Percentiles rank a stretch among this genome's conserved stretches.
phyloP scores from a whole-genome alignment of 2,329 filamentous ascomycete species.

The Fusarium aywerte region DNA sequence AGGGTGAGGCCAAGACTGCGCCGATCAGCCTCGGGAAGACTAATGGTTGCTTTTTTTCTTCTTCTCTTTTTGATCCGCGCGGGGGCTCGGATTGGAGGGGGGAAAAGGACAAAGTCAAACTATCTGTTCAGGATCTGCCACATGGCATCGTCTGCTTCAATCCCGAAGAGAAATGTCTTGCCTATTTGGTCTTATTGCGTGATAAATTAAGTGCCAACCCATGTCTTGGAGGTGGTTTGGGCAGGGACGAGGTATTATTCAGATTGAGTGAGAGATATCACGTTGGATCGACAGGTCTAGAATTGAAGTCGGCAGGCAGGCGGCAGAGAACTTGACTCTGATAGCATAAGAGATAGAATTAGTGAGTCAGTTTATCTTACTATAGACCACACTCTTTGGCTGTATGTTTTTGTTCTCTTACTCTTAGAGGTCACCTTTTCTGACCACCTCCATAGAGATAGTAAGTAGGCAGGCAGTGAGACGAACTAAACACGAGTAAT shows the following conservation, averaged over 20 bases:
- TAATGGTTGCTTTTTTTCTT: constrained; percentile 25
- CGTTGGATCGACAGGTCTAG: constrained; percentile 12
- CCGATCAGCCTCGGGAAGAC: constrained; percentile 27
- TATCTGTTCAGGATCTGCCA: constrained; percentile 19
- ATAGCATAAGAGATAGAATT: background rate
- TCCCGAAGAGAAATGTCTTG: constrained; percentile 1
- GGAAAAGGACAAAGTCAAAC: background rate
- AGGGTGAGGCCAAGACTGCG: constrained; percentile 31
- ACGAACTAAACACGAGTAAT: background rate
- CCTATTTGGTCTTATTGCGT: background rate
- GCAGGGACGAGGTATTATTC: constrained; percentile 24
- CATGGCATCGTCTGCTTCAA: constrained; percentile 39
- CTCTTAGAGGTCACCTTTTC: background rate
- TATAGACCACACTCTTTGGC: background rate
- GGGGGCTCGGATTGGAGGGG: too few species aligned
- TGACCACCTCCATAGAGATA: background rate
- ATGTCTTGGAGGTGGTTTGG: constrained; percentile 14
- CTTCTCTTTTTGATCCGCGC: background rate
- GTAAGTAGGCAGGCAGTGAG: background rate
- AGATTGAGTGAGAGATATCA: constrained; percentile 13
- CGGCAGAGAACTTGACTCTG: background rate
- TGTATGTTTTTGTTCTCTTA: background rate
- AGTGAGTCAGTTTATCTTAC: background rate
- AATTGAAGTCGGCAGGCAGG: background rate
- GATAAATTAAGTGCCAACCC: constrained; percentile 3